A percentile compares a stretch with the other conserved stretches of the same genome.
Conservation (phyloP, 306 rosid genomes). For the Gastrolobium villosum region DNA sequence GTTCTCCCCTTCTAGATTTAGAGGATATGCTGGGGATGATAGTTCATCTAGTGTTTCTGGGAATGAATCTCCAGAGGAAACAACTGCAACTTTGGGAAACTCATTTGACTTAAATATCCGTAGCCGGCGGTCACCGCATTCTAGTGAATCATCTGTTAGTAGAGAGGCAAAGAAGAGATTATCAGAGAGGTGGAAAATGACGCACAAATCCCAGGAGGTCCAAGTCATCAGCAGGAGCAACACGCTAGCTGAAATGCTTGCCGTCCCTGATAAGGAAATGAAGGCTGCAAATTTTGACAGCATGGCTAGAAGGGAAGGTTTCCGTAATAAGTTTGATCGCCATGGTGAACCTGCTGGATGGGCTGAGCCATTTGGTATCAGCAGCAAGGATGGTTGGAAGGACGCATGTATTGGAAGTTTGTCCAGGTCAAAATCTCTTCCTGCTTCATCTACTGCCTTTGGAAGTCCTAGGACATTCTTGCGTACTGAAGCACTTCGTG, state of each 20-base stretch:
- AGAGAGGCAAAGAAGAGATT: conserved; percentile 96
- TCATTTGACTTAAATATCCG: conserved; percentile 55
- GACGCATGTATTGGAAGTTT: conserved; percentile 64
- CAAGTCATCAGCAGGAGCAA: conserved; percentile 69
- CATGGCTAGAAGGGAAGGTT: conserved; percentile 52
- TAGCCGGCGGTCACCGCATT: conserved; percentile 62
- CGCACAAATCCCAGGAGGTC: conserved; percentile 69
- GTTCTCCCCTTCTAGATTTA: conserved; percentile 63
- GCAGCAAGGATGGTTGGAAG: conserved; percentile 99
- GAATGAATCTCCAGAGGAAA: conserved; percentile 65
- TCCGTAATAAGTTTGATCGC: conserved; percentile 51
- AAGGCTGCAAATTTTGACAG: conserved; percentile 51
- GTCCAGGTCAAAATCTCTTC: conserved; percentile 90
- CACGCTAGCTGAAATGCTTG: conserved; percentile 98
- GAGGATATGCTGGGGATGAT: conserved; percentile 74
- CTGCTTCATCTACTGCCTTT: conserved; percentile 76
- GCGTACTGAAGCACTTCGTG: conserved; percentile 54
- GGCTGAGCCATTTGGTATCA: conserved; percentile 89
- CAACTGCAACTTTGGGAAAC: conserved; percentile 54
- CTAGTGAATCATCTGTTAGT: conserved; percentile 76
- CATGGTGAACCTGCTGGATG: conserved; percentile 56
- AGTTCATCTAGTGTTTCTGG: conserved; percentile 75
- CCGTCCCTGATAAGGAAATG: conserved; percentile 70
- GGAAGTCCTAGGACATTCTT: conserved; percentile 66
- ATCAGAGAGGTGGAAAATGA: conserved; percentile 88